A percentile compares a stretch with the other conserved stretches of the same genome.
Conservation (phyloP, 768 basidiomycete species). For the Suillus cothurnatus region DNA sequence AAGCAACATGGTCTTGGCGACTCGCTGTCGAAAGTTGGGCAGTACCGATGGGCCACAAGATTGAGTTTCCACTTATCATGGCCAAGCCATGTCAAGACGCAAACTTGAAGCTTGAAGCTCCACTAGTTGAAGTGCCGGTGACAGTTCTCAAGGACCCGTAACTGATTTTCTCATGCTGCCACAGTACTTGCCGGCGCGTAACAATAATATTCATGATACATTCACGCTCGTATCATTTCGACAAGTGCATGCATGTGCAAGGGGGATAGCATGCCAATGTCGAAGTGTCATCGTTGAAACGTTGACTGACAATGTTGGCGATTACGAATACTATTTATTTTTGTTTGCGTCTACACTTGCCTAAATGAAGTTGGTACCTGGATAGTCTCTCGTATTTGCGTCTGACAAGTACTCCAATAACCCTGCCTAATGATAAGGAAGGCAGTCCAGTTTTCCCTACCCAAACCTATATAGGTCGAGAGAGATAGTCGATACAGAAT, state of each 20-base stretch:
- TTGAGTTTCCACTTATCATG: no score
- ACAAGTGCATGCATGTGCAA: neutral
- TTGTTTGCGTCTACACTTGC: neutral
- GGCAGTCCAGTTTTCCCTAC: no score
- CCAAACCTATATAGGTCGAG: neutral
- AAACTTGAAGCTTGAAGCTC: no score
- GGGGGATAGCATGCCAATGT: no score
- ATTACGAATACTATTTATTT: neutral
- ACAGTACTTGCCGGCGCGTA: neutral
- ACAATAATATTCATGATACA: no score
- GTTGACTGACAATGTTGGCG: neutral
- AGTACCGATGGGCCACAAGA: neutral
- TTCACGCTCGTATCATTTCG: neutral
- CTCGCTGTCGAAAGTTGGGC: neutral
- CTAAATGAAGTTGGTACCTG: neutral
- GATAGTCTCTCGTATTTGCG: neutral
- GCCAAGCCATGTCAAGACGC: no score
- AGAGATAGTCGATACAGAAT: neutral
- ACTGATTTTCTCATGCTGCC: neutral
- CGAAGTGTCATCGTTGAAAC: neutral
- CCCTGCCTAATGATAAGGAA: no score
- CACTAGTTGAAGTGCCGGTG: no score
- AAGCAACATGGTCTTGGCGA: neutral
- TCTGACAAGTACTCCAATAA: neutral
- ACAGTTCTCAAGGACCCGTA: neutral